Conservation (phyloP, 1,284 basidiomycete species). For the Tilletiaria anomala region DNA sequence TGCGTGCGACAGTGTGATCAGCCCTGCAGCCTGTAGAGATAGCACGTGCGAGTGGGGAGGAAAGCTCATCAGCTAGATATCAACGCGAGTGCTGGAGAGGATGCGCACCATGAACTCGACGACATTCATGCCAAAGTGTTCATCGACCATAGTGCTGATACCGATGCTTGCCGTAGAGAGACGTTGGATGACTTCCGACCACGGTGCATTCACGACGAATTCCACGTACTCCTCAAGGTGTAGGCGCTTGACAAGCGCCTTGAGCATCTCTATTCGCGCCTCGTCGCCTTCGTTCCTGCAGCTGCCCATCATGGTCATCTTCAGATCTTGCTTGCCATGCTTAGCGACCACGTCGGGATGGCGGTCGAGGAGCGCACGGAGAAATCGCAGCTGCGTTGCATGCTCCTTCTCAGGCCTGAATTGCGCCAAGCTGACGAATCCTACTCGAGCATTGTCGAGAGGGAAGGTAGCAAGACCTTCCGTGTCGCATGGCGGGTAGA, state of each 20-base stretch:
- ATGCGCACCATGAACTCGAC: conserved; percentile 75
- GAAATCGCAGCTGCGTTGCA: conserved; percentile 58
- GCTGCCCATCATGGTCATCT: conserved; percentile 60
- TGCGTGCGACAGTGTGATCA: conserved; percentile 80
- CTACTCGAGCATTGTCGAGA: conserved; percentile 42
- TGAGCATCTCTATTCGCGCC: conserved; percentile 53
- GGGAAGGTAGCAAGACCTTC: conserved; percentile 53
- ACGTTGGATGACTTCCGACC: conserved; percentile 54
- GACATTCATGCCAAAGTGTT: conserved; percentile 97
- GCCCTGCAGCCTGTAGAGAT: conserved; percentile 51
- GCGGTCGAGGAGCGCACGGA: conserved; percentile 50
- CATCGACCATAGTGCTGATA: conserved; percentile 92
- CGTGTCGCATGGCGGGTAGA: conserved; percentile 89
- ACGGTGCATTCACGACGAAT: conserved; percentile 73
- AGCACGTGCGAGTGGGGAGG: neutral
- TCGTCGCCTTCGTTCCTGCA: conserved; percentile 63
- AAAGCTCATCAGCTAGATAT: conserved; percentile 1
- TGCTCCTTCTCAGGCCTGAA: conserved; percentile 81
- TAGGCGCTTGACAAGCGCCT: conserved; percentile 51
- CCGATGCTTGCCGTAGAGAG: conserved; percentile 66
- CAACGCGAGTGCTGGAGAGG: neutral
- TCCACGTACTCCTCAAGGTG: conserved; percentile 49
- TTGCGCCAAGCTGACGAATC: conserved; percentile 53
- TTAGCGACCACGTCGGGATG: conserved; percentile 47
- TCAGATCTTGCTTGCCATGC: conserved; percentile 36